These are phyloP conservation scores for Leccinum longicurvipes DNA, from an alignment of 768 basidiomycete species.

Conservation along the genomic window DNA sequence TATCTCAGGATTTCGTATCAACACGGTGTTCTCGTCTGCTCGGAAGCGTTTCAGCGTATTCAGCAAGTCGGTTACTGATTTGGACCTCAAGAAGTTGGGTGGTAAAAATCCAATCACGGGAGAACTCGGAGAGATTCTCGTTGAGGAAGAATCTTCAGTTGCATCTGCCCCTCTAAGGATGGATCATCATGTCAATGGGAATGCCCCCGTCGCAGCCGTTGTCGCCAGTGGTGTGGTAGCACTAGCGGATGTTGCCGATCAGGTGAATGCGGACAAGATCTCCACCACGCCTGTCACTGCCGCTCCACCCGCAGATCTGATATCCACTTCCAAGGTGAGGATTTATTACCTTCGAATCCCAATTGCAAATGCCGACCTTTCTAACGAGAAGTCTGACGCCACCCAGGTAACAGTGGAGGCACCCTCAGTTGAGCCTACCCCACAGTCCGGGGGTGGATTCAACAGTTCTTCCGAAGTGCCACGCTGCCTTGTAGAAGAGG, in stretches of 20 bases:
- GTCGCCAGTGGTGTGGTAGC: constrained; percentile 22
- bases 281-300: background rate
- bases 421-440: constrained; percentile 16
- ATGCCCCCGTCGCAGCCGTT: constrained; percentile 15
- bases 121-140: constrained; percentile 69
- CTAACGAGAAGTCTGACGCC: constrained; percentile 1
- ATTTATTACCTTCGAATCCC: background rate
- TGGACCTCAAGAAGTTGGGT: constrained; percentile 24
- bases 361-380: constrained; percentile 4
- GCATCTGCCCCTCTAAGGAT: constrained; percentile 21
- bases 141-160: constrained; percentile 44
- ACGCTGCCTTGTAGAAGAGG: constrained; percentile 7
- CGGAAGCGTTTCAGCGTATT: constrained; percentile 69
- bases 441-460: constrained; percentile 6
- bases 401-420: constrained; percentile 1
- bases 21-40: constrained; percentile 45
- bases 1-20: constrained; percentile 33
- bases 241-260: constrained; percentile 11
- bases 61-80: constrained; percentile 24
- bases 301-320: background rate
- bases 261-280: constrained; percentile 5
- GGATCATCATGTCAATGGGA: constrained; percentile 29
- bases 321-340: constrained; percentile 12
- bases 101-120: constrained; percentile 46
- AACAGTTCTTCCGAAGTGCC: background rate